Evolutionary conservation across 495 filamentous ascomycete species (phyloP).

Genomic region (Tricharina praecox): DNA sequence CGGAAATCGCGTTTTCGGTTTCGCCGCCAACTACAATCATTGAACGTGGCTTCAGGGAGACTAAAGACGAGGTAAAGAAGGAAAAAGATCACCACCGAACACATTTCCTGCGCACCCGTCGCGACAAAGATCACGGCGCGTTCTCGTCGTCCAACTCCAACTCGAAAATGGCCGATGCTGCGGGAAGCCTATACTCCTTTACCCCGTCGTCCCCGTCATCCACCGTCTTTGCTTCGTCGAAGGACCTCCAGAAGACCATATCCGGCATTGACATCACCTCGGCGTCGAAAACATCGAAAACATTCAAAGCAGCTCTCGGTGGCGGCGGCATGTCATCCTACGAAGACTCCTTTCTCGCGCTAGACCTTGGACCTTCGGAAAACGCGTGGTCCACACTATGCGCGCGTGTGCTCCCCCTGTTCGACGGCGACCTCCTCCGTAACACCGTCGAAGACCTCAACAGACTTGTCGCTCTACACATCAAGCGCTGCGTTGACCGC

Average conservation of each 20-base stretch:
- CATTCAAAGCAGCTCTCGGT: constrained; percentile 12
- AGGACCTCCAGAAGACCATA: constrained; percentile 43
- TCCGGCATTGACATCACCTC: constrained; percentile 27
- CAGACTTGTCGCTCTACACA: constrained; percentile 51
- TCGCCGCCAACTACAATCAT: constrained; percentile 9
- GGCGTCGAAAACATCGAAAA: constrained; percentile 22
- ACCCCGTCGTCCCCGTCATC: constrained; percentile 55
- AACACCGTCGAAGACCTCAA: constrained; percentile 92
- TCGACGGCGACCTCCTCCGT: constrained; percentile 79
- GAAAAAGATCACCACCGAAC: constrained; percentile 50
- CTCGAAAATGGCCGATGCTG: constrained; percentile 66
- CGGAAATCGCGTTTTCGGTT: background rate
- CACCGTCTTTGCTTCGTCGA: constrained; percentile 51
- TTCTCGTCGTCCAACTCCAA: constrained; percentile 84
- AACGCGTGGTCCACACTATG: constrained; percentile 95
- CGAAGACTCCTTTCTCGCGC: constrained; percentile 15
- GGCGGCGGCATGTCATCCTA: constrained; percentile 4
- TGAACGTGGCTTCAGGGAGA: constrained; percentile 1
- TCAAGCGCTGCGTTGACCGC: constrained; percentile 59
- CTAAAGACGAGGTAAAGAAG: constrained; percentile 33
- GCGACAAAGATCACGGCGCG: constrained; percentile 65
- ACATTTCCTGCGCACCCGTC: constrained; percentile 80
- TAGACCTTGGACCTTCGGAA: constrained; percentile 56
- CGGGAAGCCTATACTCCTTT: constrained; percentile 52
- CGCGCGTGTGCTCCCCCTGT: constrained; percentile 71